Evolutionary conservation across 2,329 filamentous ascomycete species (phyloP).

Genomic region (Paecilomyces sp.): DNA sequence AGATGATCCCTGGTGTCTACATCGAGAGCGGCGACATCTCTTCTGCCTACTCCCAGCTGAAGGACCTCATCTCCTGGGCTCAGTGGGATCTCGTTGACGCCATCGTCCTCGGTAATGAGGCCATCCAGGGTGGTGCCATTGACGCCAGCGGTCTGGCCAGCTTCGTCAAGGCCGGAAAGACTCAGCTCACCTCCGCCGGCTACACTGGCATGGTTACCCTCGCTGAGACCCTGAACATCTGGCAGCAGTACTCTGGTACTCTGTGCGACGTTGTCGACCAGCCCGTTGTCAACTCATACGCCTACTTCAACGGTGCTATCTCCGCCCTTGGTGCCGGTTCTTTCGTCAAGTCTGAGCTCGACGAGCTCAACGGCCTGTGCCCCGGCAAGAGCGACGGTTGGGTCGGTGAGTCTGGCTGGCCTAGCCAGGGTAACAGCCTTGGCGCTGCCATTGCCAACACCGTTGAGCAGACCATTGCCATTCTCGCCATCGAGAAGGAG

Average conservation of each 20-base stretch:
- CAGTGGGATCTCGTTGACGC: constrained; percentile 71
- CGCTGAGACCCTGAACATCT: constrained; percentile 75
- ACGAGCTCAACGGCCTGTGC: constrained; percentile 65
- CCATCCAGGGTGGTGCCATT: constrained; percentile 67
- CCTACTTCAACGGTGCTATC: constrained; percentile 59
- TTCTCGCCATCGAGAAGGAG: constrained; percentile 60
- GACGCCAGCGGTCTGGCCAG: constrained; percentile 55
- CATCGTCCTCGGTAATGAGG: constrained; percentile 86
- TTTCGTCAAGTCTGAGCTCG: constrained; percentile 69
- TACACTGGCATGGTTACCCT: constrained; percentile 75
- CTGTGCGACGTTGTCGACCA: constrained; percentile 75
- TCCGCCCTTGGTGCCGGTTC: constrained; percentile 59
- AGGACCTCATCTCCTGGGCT: constrained; percentile 63
- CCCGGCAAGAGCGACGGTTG: constrained; percentile 60
- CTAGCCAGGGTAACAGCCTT: constrained; percentile 61
- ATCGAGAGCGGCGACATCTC: constrained; percentile 58
- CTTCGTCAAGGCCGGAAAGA: constrained; percentile 64
- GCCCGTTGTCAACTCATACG: constrained; percentile 80
- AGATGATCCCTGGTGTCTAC: constrained; percentile 83
- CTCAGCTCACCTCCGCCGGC: constrained; percentile 54
- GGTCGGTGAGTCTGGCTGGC: constrained; percentile 87
- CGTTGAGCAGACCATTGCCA: constrained; percentile 62
- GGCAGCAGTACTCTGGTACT: constrained; percentile 52
- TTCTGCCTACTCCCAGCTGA: constrained; percentile 65
- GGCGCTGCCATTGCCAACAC: constrained; percentile 63